Evolutionary conservation across 2,329 filamentous ascomycete genomes (phyloP).

Genomic region (Incumbomyces lentus): DNA sequence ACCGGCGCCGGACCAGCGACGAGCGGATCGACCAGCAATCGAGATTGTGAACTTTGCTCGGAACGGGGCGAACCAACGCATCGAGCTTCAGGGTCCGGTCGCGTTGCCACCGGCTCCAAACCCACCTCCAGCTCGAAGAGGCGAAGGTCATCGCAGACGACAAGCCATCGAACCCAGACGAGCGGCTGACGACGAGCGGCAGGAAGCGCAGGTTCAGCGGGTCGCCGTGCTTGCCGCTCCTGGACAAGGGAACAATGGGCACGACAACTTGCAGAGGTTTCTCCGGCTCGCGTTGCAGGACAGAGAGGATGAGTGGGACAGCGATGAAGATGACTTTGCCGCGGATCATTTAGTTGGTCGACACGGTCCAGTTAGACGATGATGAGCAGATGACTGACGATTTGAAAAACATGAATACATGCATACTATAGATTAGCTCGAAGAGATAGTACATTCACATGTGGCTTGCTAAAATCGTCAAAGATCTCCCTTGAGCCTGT

Average conservation of each 20-base stretch:
- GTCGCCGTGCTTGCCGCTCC: conserved; percentile 12
- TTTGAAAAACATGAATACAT: no score
- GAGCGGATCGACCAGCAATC: conserved; percentile 21
- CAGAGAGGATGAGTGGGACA: conserved; percentile 50
- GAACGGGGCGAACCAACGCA: conserved; percentile 12
- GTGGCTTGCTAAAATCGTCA: no score
- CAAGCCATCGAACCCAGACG: not conserved
- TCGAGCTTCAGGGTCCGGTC: conserved; percentile 10
- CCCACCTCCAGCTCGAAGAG: conserved; percentile 8
- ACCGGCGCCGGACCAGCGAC: conserved; percentile 30
- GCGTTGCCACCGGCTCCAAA: conserved; percentile 11
- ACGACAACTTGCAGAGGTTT: conserved; percentile 36
- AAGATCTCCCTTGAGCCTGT: no score
- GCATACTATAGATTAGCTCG: no score
- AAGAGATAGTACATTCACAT: no score
- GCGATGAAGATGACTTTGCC: conserved; percentile 41
- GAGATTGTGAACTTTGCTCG: conserved; percentile 22
- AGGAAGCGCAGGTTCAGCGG: conserved; percentile 4
- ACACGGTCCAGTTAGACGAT: no score
- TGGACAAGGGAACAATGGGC: conserved; percentile 15
- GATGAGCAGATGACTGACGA: no score
- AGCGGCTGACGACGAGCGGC: not conserved
- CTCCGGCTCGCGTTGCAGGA: conserved; percentile 43
- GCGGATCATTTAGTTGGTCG: no score
- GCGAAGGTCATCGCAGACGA: not conserved